These are phyloP conservation scores for Plasmodium coatneyi DNA, from an alignment of 169 alveolate genomes.

Conservation along the genomic window DNA sequence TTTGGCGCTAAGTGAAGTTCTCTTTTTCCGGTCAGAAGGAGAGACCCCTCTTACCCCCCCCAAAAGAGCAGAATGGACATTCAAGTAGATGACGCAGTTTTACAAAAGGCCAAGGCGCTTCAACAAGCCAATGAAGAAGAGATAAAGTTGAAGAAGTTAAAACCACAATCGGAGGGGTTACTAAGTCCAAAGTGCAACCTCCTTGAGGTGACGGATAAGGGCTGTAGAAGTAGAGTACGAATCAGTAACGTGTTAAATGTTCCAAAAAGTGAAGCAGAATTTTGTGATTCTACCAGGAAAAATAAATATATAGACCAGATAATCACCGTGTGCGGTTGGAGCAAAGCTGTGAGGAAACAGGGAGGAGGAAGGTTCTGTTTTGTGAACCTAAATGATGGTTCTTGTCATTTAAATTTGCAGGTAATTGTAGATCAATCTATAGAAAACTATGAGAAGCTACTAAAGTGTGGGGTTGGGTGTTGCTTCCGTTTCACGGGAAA, in stretches of 20 bases:
- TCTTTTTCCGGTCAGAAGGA: not conserved
- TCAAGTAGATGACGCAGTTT: constrained; percentile 16
- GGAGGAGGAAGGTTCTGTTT: constrained; percentile 95
- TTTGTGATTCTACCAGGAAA: constrained; percentile 17
- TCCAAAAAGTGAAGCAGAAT: constrained; percentile 55
- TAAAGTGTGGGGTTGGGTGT: constrained; percentile 87
- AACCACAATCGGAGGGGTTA: constrained; percentile 33
- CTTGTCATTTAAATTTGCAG: constrained; percentile 92
- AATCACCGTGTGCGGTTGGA: constrained; percentile 96
- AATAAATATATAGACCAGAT: constrained; percentile 78
- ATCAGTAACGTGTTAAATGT: constrained; percentile 39
- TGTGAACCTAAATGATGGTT: constrained; percentile 96
- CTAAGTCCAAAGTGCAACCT: constrained; percentile 9
- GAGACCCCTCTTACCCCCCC: not conserved
- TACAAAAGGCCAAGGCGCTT: constrained; percentile 26
- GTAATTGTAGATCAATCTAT: constrained; percentile 92
- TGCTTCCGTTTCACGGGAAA: constrained; percentile 90
- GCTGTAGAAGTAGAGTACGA: constrained; percentile 38
- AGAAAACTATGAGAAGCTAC: constrained; percentile 85
- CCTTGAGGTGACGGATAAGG: constrained; percentile 19
- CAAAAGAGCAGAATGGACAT: constrained; percentile 11
- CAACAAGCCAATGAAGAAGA: constrained; percentile 32
- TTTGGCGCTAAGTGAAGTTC: not conserved
- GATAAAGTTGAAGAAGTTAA: constrained; percentile 17
- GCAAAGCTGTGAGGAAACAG: constrained; percentile 93